Percentiles rank a stretch among this genome's conserved stretches.
These are phyloP conservation scores for Colletotrichum sp. DNA, from an alignment of 2,329 filamentous ascomycete species.

Conservation along the genomic window DNA sequence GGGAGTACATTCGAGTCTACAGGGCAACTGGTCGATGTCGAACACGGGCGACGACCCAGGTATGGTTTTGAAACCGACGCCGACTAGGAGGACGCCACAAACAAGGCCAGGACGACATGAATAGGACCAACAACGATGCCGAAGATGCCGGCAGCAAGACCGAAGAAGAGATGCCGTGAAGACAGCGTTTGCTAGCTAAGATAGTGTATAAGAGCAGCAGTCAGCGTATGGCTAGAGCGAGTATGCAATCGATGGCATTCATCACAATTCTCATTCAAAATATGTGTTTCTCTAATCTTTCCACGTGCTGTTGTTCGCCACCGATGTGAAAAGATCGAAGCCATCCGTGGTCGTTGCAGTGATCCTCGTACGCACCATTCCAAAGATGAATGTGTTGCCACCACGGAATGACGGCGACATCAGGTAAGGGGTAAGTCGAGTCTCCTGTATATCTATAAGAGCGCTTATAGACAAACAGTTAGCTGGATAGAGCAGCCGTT, in stretches of 20 bases:
- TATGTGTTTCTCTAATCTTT: background rate
- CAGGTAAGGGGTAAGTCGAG: background rate
- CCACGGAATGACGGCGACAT: background rate
- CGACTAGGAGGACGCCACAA: background rate
- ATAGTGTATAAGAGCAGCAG: background rate
- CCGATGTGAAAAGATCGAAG: accelerated
- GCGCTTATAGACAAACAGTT: background rate
- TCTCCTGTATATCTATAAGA: accelerated
- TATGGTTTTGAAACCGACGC: background rate
- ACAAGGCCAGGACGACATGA: accelerated
- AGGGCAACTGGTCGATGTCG: accelerated
- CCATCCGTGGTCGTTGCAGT: background rate
- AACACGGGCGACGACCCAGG: background rate
- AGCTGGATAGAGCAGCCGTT: background rate
- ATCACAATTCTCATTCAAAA: background rate
- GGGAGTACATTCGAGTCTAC: background rate
- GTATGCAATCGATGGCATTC: background rate
- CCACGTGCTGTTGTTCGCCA: accelerated
- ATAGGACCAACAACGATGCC: background rate
- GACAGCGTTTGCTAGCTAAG: background rate
- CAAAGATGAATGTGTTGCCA: background rate
- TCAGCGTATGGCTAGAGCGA: background rate
- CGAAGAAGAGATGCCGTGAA: accelerated
- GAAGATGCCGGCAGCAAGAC: accelerated
- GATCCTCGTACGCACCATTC: background rate